These are phyloP conservation scores for Eucalyptus virginea DNA, from an alignment of 345 rosid species.

Conservation along the genomic window DNA sequence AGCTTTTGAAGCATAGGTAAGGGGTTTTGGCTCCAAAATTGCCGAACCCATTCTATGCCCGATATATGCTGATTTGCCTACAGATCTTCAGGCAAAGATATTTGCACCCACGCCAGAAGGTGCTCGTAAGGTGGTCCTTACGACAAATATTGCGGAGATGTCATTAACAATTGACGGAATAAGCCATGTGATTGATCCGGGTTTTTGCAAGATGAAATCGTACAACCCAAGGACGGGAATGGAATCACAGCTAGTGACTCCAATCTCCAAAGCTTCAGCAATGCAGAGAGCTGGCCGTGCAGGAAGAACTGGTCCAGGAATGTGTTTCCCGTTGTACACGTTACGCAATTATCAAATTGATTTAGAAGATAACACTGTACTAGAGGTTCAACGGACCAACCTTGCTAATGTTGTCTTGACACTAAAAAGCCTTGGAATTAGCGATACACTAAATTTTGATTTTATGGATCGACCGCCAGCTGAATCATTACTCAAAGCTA, in stretches of 20 bases:
- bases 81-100: no score
- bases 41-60: no score
- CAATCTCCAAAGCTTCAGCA: slow-evolving; percentile 93
- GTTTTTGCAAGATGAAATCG: slow-evolving; percentile 94
- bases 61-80: no score
- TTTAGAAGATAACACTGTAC: slow-evolving; percentile 82
- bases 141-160: slow-evolving; percentile 95
- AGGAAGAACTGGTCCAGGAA: slow-evolving; percentile 89
- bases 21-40: no score
- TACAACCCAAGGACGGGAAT: slow-evolving; percentile 96
- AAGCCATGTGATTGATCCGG: slow-evolving; percentile 87
- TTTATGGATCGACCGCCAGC: slow-evolving; percentile 99
- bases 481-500: slow-evolving; percentile 82
- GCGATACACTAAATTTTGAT: slow-evolving; percentile 79
- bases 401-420: slow-evolving; percentile 88
- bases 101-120: slow-evolving; percentile 46
- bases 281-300: slow-evolving; percentile 89
- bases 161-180: slow-evolving; percentile 91
- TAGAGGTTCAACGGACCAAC: slow-evolving; percentile 91
- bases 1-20: no score
- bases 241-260: slow-evolving; percentile 86
- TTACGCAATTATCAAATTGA: slow-evolving; percentile 65
- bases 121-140: slow-evolving; percentile 85
- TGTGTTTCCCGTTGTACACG: slow-evolving; percentile 80
- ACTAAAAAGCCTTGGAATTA: slow-evolving; percentile 96